A percentile compares a stretch with the other conserved stretches of the same genome.
These are phyloP conservation scores for Tylopilus felleus DNA, from an alignment of 768 basidiomycete species.

Conservation along the genomic window DNA sequence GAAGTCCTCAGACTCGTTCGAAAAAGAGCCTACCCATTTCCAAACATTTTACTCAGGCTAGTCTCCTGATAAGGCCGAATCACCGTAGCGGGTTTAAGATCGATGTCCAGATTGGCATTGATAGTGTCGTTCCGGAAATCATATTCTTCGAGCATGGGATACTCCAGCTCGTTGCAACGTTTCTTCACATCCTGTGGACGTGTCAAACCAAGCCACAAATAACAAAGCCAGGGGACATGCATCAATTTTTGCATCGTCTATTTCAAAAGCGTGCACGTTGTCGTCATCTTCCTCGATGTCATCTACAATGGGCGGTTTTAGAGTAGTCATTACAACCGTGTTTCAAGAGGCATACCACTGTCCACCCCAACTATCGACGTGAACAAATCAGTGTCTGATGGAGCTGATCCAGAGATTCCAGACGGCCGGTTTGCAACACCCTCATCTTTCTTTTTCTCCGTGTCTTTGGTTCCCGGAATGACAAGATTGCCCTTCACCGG, in stretches of 20 bases:
- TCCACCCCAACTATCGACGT: constrained; percentile 97
- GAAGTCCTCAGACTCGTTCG: not conserved
- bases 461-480: constrained; percentile 82
- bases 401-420: constrained; percentile 25
- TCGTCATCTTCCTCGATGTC: constrained; percentile 98
- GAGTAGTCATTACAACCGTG: not conserved
- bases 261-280: constrained; percentile 95
- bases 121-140: constrained; percentile 97
- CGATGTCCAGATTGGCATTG: constrained; percentile 96
- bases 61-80: constrained; percentile 99
- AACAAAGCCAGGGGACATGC: constrained; percentile 39
- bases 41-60: constrained; percentile 98
- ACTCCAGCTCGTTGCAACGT: constrained; percentile 93
- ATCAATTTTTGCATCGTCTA: constrained; percentile 91
- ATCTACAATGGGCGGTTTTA: constrained; percentile 45
- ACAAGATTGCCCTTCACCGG: constrained; percentile 79
- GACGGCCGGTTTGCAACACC: constrained; percentile 33
- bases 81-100: constrained; percentile 95
- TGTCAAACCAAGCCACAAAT: constrained; percentile 5
- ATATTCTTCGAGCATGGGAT: constrained; percentile 98
- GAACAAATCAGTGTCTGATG: constrained; percentile 75
- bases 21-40: constrained; percentile 72
- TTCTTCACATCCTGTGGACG: constrained; percentile 82
- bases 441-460: constrained; percentile 68
- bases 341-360: constrained; percentile 49